These are phyloP conservation scores for Lunularia cruciata DNA, from an alignment of 225 moss, liverwort and hornwort species.

Conservation along the genomic window DNA sequence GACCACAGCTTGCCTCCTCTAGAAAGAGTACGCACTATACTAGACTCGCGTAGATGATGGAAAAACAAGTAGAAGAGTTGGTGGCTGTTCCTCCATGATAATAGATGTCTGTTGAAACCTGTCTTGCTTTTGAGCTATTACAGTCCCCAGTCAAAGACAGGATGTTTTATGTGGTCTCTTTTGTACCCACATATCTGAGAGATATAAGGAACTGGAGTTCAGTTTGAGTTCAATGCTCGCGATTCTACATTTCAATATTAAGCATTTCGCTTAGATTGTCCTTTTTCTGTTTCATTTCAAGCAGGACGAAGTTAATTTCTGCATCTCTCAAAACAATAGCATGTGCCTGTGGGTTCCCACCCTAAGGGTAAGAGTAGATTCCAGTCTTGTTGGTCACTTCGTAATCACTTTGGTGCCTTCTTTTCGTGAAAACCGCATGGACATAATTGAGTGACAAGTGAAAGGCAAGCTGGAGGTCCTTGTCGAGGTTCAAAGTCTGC, in stretches of 20 bases:
- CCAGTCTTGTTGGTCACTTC: too few relatives aligned
- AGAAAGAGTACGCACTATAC: too few relatives aligned
- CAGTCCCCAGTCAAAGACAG: too few relatives aligned
- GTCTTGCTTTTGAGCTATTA: too few relatives aligned
- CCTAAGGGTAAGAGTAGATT: not conserved
- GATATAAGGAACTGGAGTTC: not conserved
- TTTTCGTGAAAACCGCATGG: too few relatives aligned
- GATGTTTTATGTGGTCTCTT: not conserved
- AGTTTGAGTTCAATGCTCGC: not conserved
- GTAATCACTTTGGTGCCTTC: too few relatives aligned
- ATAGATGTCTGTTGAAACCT: not conserved
- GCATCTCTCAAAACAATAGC: not conserved
- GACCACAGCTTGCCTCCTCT: too few relatives aligned
- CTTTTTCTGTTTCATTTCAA: not conserved
- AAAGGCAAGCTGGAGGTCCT: too few relatives aligned
- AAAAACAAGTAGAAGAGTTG: too few relatives aligned
- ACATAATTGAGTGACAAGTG: too few relatives aligned
- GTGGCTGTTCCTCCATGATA: not conserved
- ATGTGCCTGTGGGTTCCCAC: not conserved
- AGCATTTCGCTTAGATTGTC: not conserved
- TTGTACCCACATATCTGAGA: constrained; percentile 8
- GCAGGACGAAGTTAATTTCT: not conserved
- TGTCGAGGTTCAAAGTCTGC: not conserved
- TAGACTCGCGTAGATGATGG: too few relatives aligned
- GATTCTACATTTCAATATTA: not conserved